Evolutionary conservation across 495 filamentous ascomycete species (phyloP).

Genomic region (Wilcoxina mikolae): DNA sequence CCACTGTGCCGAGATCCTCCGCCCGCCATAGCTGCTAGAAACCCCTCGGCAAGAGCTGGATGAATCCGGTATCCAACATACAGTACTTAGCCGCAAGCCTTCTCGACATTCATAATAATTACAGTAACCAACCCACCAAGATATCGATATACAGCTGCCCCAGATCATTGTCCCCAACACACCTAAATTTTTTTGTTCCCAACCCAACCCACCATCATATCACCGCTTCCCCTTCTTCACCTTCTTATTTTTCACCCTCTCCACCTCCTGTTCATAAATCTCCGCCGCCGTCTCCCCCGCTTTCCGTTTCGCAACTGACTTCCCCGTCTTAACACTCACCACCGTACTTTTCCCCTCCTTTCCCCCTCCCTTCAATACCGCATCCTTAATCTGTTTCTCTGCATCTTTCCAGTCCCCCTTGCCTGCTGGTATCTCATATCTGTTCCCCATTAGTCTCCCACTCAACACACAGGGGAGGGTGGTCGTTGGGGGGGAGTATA

Average conservation of each 20-base stretch:
- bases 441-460: constrained; percentile 37
- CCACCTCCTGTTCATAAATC: constrained; percentile 44
- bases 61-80: too few species aligned
- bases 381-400: constrained; percentile 55
- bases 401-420: constrained; percentile 64
- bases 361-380: constrained; percentile 33
- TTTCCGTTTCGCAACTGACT: constrained; percentile 56
- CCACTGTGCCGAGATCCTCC: too few species aligned
- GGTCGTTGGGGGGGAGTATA: constrained; percentile 37
- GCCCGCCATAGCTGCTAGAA: too few species aligned
- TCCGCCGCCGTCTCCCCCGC: constrained; percentile 51
- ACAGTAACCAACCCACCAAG: too few species aligned
- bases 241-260: constrained; percentile 43
- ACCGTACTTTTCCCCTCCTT: constrained; percentile 45
- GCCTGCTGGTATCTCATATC: constrained; percentile 67
- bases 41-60: too few species aligned
- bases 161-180: too few species aligned
- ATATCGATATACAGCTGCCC: too few species aligned
- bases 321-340: constrained; percentile 68
- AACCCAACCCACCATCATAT: not conserved
- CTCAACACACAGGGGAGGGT: not conserved
- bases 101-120: too few species aligned
- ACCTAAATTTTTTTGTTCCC: too few species aligned
- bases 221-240: constrained; percentile 33
- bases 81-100: too few species aligned